Evolutionary conservation across 768 basidiomycete genomes (phyloP), one percentile per base, ranked within the genome.

Genomic region (Boletus rubroflammeus): DNA sequence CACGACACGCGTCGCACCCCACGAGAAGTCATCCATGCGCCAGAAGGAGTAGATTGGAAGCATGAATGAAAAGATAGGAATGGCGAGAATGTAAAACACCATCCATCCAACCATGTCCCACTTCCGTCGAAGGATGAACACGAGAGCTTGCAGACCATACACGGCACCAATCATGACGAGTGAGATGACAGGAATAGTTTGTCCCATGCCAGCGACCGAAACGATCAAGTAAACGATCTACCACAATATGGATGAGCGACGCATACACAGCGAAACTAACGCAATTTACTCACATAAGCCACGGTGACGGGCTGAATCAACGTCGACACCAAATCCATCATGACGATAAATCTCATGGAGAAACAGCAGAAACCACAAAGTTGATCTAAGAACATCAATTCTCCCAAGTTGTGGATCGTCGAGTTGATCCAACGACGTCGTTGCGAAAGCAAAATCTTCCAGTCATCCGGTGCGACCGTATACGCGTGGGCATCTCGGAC

Each of bases 381-480:
- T 55, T 90, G 84, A 51, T 95, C 91, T 65, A 98, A 73, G 77
- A 94, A 93, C 51, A 98, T 76, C 40, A 99, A 77, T 66, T 98
- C 96, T 47, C 87, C 91, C 51, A 99, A 75, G 72, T 99, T 99
- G 76, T 99, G 96, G 11, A 99, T 85, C 0, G 96, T 99, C 17
- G 96, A 98, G 76, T 99, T 99, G 74, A 99, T 99, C 96, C 97
- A 99, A 63, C 97, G 90, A 73, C 96, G 90, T 76, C 96, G 87
- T 68, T 99, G 97, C 8, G 93, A 97, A 21, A 99, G 75, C 49
- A 99, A 72, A 25, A 98, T 86, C 68, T 85, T 86, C 93, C 93
- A 97, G 62, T 93, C 90, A 62, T 96, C 94, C 0, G 96, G 96
- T 3, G 96, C 96, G 15, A 98, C 90, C 0, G 96, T 98, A 68